These are phyloP conservation scores for Lomentospora prolificans DNA, from an alignment of 2,329 filamentous ascomycete species.

Conservation along the genomic window DNA sequence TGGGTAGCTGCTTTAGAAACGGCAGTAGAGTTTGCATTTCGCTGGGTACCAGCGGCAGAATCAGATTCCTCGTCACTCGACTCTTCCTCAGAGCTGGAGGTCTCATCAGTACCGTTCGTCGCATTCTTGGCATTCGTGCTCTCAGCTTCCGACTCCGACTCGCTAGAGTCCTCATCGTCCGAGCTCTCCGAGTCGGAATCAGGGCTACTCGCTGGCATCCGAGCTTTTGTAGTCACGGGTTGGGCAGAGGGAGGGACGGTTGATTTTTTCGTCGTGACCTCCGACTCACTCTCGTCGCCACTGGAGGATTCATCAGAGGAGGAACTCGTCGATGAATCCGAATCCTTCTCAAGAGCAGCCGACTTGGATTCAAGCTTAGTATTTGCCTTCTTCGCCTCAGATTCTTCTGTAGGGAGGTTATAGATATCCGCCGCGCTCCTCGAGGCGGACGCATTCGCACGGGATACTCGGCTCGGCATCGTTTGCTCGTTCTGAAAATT, in stretches of 20 bases:
- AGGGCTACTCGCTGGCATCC: neutral
- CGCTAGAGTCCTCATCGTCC: neutral
- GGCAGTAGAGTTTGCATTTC: neutral
- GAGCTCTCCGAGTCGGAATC: constrained; percentile 1
- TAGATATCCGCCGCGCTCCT: neutral
- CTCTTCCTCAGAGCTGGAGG: neutral
- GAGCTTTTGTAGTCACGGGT: neutral
- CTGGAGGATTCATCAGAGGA: neutral
- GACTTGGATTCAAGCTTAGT: neutral
- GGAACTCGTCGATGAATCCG: neutral
- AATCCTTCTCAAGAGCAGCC: neutral
- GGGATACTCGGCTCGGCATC: neutral
- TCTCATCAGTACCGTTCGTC: neutral
- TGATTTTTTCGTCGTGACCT: neutral
- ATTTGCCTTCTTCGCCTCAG: neutral
- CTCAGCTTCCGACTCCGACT: neutral
- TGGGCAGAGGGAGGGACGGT: neutral
- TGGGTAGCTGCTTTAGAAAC: neutral
- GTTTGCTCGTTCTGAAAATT: neutral
- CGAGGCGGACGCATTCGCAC: neutral
- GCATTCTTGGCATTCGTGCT: neutral
- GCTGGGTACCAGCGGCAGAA: neutral
- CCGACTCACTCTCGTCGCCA: neutral
- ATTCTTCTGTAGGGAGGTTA: neutral
- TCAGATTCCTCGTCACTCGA: constrained; percentile 1